Evolutionary conservation across 192 early-diverging fungal genomes (phyloP), one percentile per base, ranked within the genome.

Genomic region (Entomortierella chlamydospora): DNA sequence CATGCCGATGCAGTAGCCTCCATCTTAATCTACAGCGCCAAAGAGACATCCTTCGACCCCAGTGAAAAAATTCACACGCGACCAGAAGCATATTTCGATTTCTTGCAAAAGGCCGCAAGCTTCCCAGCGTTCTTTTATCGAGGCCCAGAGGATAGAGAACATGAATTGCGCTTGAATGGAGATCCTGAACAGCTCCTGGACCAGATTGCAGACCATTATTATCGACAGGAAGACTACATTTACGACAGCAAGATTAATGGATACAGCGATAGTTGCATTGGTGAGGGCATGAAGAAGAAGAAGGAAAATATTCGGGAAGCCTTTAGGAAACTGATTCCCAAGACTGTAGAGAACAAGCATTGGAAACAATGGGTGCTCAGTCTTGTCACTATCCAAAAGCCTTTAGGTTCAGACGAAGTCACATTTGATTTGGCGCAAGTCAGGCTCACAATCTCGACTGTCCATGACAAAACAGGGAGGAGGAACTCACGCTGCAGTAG

Each of bases 1-100:
- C 62, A 64, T 25, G 62, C 62, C 33, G 62, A 64, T 39, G 62
- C 51, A 30, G 62, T 64, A 2, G 62, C 62, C n/a, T 64, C 62
- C 12, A 54, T 64, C 31, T 41, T 64, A 23, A 42, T 53, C n/a
- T 53, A 33, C 23, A 39, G 50, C 8, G 62, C 62, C 49, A 41
- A 37, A 15, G 30, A 37, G 12, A 26, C 62, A 1, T 17, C 30
- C 2, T 64, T 54, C 23, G 30, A 53, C 18, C 51, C 62, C 0
- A 45, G 59, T 34, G 8, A n/a, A 29, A 28, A 20, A 4, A 39
- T 52, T 26, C 30, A 64, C 23, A 64, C 62, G 2, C 60, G 8
- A 2, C 62, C 62, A 12, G 62, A 53, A 18, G 34, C 50, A 17
- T 64, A 39, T 39, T 64, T 64, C 25, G 33, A 54, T 25, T 64